A percentile compares a stretch with the other conserved stretches of the same genome.
These are phyloP conservation scores for Talaromyces albobiverticillius DNA, from an alignment of 2,329 filamentous ascomycete genomes.

Conservation along the genomic window DNA sequence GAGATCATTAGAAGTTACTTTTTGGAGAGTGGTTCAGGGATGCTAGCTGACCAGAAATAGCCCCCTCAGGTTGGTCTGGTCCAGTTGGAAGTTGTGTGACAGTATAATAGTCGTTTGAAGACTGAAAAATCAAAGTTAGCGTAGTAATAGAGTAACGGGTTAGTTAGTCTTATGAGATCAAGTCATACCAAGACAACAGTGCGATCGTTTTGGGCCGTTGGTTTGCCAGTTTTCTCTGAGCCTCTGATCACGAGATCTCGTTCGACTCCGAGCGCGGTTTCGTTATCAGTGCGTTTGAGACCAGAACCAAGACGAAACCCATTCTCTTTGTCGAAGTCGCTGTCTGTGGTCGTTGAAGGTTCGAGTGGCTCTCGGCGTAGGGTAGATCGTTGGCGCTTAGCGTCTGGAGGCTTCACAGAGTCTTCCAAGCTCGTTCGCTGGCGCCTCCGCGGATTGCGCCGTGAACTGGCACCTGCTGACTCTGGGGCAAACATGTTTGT, in stretches of 20 bases:
- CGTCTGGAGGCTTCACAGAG: slow-evolving; percentile 41
- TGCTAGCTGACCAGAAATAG: slow-evolving; percentile 50
- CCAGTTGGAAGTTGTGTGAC: slow-evolving; percentile 81
- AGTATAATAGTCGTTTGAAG: slow-evolving; percentile 78
- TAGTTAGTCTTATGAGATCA: slow-evolving; percentile 12
- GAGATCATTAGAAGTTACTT: slow-evolving; percentile 10
- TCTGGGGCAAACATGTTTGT: slow-evolving; percentile 39
- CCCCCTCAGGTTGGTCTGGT: slow-evolving; percentile 70
- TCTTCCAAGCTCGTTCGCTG: slow-evolving; percentile 45
- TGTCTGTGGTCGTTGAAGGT: slow-evolving; percentile 16
- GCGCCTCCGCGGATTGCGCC: slow-evolving; percentile 37
- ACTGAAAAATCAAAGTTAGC: slow-evolving; percentile 49
- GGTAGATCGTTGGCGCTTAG: slow-evolving; percentile 47
- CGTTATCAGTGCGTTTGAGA: slow-evolving; percentile 17
- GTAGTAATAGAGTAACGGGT: too few species aligned
- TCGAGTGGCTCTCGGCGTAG: slow-evolving; percentile 36
- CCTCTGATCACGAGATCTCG: slow-evolving; percentile 36
- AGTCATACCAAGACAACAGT: slow-evolving; percentile 36
- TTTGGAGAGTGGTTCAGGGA: slow-evolving; percentile 15
- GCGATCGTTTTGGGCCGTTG: slow-evolving; percentile 28
- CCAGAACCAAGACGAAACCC: slow-evolving; percentile 14
- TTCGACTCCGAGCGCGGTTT: slow-evolving; percentile 18
- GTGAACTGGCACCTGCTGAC: slow-evolving; percentile 22
- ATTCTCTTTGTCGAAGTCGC: neutral
- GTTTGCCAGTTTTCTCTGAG: slow-evolving; percentile 35